Conservation (phyloP, 345 rosid species). For the Trapa incisa region DNA sequence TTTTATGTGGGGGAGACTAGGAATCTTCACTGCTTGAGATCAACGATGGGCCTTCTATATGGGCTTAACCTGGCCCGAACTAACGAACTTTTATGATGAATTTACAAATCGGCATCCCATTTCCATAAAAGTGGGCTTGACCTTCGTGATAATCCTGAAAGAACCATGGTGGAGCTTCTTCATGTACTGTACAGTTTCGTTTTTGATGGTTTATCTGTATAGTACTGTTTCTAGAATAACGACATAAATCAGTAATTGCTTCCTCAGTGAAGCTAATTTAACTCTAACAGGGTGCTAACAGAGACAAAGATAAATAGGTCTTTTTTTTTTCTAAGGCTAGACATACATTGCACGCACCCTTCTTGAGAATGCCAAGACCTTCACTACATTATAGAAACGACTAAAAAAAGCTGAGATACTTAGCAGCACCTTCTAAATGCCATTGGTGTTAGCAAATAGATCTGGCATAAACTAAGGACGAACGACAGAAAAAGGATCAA, state of each 20-base stretch:
- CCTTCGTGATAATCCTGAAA: too few relatives aligned
- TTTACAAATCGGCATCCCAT: background rate
- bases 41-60: background rate
- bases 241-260: background rate
- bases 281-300: background rate
- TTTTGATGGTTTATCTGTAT: too few relatives aligned
- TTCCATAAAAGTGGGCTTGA: too few relatives aligned
- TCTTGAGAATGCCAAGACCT: background rate
- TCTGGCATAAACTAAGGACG: background rate
- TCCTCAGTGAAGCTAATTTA: background rate
- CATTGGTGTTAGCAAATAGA: background rate
- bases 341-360: background rate
- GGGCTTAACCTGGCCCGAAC: background rate
- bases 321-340: background rate
- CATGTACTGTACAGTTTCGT: too few relatives aligned
- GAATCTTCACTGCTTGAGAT: background rate
- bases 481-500: background rate
- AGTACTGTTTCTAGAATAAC: too few relatives aligned
- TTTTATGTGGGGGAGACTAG: background rate
- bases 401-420: slow-evolving; percentile 1
- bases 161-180: too few relatives aligned
- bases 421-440: background rate
- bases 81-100: background rate
- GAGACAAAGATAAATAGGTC: background rate
- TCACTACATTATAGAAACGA: background rate